Evolutionary conservation across 1,139 yeast genomes (phyloP).

Genomic region (Nakaseomyces uthaithaninus): DNA sequence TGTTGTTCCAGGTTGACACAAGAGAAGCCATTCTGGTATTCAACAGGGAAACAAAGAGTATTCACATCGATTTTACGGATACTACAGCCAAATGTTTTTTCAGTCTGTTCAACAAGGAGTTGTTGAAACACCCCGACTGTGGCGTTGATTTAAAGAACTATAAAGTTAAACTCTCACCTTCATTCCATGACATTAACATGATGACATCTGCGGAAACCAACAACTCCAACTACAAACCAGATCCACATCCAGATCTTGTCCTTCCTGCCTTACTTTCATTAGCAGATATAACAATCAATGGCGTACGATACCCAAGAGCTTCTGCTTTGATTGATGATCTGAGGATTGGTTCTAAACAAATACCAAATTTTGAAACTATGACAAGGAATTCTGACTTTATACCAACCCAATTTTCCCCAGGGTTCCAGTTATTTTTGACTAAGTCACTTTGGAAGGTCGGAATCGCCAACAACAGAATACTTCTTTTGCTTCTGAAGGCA

Average conservation of each 20-base stretch:
- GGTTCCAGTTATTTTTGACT: slow-evolving; percentile 21
- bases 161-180: slow-evolving; percentile 10
- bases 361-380: slow-evolving; percentile 5
- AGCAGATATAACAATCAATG: slow-evolving; percentile 21
- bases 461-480: slow-evolving; percentile 17
- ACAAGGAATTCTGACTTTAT: slow-evolving; percentile 5
- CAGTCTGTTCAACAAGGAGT: slow-evolving; percentile 20
- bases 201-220: slow-evolving; percentile 3
- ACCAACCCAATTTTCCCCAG: slow-evolving; percentile 12
- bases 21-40: slow-evolving; percentile 22
- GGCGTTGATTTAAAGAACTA: slow-evolving; percentile 13
- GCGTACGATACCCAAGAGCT: slow-evolving; percentile 21
- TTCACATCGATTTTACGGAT: slow-evolving; percentile 29
- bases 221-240: slow-evolving; percentile 6
- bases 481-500: slow-evolving; percentile 26
- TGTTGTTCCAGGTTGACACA: slow-evolving; percentile 49
- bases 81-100: slow-evolving; percentile 29
- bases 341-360: slow-evolving; percentile 8
- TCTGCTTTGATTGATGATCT: slow-evolving; percentile 17
- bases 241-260: slow-evolving; percentile 11
- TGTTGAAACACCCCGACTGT: slow-evolving; percentile 10
- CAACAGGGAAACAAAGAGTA: slow-evolving; percentile 25
- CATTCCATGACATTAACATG: slow-evolving; percentile 4
- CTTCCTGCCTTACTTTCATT: slow-evolving; percentile 26
- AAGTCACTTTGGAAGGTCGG: slow-evolving; percentile 30